Evolutionary conservation across 2,329 filamentous ascomycete genomes (phyloP), one percentile per base, ranked within the genome.

Genomic region (Fusarium sublunatum): DNA sequence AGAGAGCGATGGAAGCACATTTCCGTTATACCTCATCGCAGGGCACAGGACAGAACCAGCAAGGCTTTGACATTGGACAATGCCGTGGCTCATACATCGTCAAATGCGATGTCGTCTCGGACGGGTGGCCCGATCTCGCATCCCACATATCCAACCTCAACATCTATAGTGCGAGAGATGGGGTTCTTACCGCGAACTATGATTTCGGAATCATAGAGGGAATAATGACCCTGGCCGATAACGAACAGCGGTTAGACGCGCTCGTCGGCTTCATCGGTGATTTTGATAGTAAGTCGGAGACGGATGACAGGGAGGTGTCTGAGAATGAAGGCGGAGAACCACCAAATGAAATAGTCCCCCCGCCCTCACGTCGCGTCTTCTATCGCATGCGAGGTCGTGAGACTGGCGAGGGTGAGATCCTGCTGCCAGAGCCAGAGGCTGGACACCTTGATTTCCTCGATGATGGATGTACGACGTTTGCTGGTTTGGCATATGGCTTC

Each of bases 41-140:
- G 19, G 19, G 2, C 19, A 19, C 19, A 19, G 19, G 19, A 19
- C 19, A 19, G 19, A 19, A 19, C 19, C 19, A 19, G 25, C 2
- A 45, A 31, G 15, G 11, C 19, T 53, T 57, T 19, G 41, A 53
- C 12, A n/a, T 63, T 2, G n/a, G 35, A 10, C 26, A 13, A 26
- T 63, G 57, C 13, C n/a, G 9, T 7, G 56, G 57, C 5, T 63
- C 60, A 3, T 61, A 61, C 15, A 13, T 51, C 9, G 28, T 63
- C 8, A 38, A 50, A 34, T 57, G 56, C n/a, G 29, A 51, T 3
- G 12, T 22, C 4, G 34, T 61, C 2, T 22, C 41, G 5, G 22
- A 56, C 7, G 47, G 34, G 10, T 63, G 60, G 57, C 6, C 10
- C 2, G 24, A 36, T 2, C 15, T 25, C 15, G 11, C 34, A 4